phyloP scores from a whole-genome alignment of 192 early-diverging fungal genomes.

The Podila minutissima region DNA sequence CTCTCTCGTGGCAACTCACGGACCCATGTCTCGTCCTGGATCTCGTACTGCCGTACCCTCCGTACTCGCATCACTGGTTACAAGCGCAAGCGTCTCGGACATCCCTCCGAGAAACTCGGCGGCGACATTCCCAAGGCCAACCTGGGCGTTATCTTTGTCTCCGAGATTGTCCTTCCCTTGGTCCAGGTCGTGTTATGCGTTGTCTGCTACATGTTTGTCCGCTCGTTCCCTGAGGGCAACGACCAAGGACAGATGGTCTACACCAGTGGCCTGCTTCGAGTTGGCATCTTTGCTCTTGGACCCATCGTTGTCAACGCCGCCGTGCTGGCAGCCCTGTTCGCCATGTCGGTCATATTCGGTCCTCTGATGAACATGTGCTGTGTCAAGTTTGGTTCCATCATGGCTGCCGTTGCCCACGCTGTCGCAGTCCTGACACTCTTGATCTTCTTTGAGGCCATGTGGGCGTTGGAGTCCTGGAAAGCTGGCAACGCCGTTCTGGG shows the following conservation, averaged over 20 bases:
- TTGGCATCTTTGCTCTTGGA: conserved; percentile 67
- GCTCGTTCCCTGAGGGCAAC: conserved; percentile 51
- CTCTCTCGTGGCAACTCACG: conserved; percentile 77
- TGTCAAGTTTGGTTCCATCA: conserved; percentile 75
- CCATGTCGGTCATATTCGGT: conserved; percentile 70
- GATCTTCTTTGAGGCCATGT: conserved; percentile 67
- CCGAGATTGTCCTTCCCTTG: conserved; percentile 73
- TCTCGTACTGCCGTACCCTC: conserved; percentile 70
- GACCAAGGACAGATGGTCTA: conserved; percentile 14
- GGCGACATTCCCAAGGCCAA: conserved; percentile 70
- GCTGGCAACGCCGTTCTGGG: conserved; percentile 68
- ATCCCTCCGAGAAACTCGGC: conserved; percentile 60
- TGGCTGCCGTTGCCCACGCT: conserved; percentile 70
- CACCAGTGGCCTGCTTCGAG: conserved; percentile 62
- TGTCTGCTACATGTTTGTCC: conserved; percentile 68
- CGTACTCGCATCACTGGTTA: conserved; percentile 76
- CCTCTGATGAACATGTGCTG: conserved; percentile 66
- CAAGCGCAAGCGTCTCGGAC: conserved; percentile 73
- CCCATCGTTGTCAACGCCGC: conserved; percentile 75
- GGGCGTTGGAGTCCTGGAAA: conserved; percentile 72
- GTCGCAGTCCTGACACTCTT: conserved; percentile 68
- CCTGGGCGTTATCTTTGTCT: conserved; percentile 66
- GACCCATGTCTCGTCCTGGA: conserved; percentile 78
- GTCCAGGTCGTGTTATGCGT: conserved; percentile 67
- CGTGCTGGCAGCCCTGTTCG: conserved; percentile 66